Base-by-base conservation (phyloP, 1,284 basidiomycete species). In the Austroboletus olivaceoglutinosus region DNA sequence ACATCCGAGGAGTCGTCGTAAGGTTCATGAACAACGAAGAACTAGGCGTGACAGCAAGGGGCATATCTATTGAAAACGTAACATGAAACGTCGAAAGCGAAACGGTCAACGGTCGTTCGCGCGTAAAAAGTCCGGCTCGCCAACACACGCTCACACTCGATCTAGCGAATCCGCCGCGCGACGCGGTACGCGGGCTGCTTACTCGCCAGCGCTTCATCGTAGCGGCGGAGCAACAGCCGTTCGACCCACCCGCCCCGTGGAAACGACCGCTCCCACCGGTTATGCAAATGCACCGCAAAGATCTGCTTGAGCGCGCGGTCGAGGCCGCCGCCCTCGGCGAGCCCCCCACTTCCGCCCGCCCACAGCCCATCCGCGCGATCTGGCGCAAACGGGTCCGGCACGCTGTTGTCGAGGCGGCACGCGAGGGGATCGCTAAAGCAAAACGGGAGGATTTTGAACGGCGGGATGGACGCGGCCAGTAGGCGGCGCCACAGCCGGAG, bases 361-460 rank as follows among this genome's bases (percentile, higher is more conserved):
- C 83, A 79, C 56, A 76, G 66, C 30, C 81, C 85, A 23, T 75
- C 72, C 4, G 62, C 57, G 16, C 82, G 79, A 62, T 93, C 90
- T 0, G 77, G 64, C 16, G 57, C 64, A 70, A 97, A 97, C 0
- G 94, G 93, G 62, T 96, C 92, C 0, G 94, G 94, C 13, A 97
- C 80, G 6, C 92, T 80, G 58, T 93, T 94, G 70, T 96, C 92
- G 16, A 90, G 75, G n/a, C 91, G 77, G 69, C 93, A 97, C 21
- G 90, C 91, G 19, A 89, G 80, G 3, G 85, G 91, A 62, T 98
- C 94, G 56, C 84, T 85, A 68, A 97, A 93, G 73, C 93, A 98
- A 76, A 87, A 97, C 0, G 94, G 94, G 5, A 98, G 80, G 42
- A 97, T 78, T 63, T 89, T 86, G 77, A 97, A 96, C 0, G 94